Percentiles rank a stretch among this genome's conserved stretches.
Conservation (phyloP, 371 early-diverging fungal species). For the Mortierella sp. region DNA sequence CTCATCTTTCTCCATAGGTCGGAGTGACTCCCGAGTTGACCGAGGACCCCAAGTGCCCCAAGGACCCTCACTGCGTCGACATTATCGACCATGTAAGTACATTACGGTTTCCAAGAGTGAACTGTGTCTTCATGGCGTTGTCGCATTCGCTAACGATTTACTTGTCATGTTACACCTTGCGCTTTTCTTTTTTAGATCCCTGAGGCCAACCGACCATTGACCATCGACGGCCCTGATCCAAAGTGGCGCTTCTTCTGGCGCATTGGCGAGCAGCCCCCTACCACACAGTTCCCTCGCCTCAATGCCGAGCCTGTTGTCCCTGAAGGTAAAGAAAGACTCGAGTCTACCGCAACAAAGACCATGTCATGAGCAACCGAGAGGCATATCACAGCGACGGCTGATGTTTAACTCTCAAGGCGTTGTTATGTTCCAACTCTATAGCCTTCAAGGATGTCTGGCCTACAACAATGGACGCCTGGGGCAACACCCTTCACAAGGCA, state of each 20-base stretch:
- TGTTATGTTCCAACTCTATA: constrained; percentile 7
- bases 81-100: constrained; percentile 60
- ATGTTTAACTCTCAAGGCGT: not conserved
- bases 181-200: constrained; percentile 34
- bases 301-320: constrained; percentile 73
- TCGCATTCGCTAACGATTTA: no score
- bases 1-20: constrained; percentile 38
- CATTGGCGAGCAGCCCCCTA: constrained; percentile 59
- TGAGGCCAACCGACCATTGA: constrained; percentile 55
- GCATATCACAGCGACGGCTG: no score
- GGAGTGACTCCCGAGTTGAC: constrained; percentile 76
- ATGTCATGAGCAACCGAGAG: no score
- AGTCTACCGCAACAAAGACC: no score
- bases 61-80: constrained; percentile 67
- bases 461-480: constrained; percentile 71
- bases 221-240: constrained; percentile 64
- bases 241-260: constrained; percentile 80
- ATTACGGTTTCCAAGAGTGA: no score
- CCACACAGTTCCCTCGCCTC: constrained; percentile 66
- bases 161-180: no score
- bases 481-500: constrained; percentile 64
- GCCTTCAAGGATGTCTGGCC: constrained; percentile 61
- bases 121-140: no score
- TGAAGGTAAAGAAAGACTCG: constrained; percentile 56
- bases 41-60: constrained; percentile 73